These are phyloP conservation scores for Sordariomycetes sp. DNA, from an alignment of 2,329 filamentous ascomycete genomes.

Conservation along the genomic window DNA sequence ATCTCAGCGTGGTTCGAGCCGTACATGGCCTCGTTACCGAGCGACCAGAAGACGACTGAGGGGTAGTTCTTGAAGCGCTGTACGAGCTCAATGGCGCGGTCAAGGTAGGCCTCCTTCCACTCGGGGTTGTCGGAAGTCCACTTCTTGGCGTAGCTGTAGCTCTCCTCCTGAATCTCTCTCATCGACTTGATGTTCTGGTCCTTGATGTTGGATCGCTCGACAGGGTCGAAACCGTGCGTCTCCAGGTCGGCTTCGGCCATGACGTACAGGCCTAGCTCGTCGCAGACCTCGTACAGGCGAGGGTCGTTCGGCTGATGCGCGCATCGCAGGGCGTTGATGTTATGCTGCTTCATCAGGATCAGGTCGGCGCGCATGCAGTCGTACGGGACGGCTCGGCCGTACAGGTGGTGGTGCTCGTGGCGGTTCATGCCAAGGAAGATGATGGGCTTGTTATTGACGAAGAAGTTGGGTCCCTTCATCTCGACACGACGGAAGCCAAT, in stretches of 20 bases:
- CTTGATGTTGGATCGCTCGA: constrained; percentile 20
- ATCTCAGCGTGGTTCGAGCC: constrained; percentile 60
- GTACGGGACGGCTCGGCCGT: constrained; percentile 52
- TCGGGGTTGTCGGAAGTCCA: constrained; percentile 52
- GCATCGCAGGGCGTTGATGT: constrained; percentile 61
- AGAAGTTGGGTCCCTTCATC: constrained; percentile 50
- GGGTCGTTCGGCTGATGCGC: constrained; percentile 61
- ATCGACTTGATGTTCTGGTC: constrained; percentile 5
- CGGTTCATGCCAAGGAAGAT: constrained; percentile 61
- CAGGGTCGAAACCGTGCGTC: constrained; percentile 43
- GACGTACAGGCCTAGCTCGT: constrained; percentile 58
- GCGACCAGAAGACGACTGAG: constrained; percentile 63
- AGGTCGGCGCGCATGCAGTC: constrained; percentile 33
- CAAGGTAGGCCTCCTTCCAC: constrained; percentile 57
- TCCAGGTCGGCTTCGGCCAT: constrained; percentile 42
- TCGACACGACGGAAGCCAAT: constrained; percentile 57
- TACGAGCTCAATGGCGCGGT: constrained; percentile 50
- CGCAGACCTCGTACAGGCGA: constrained; percentile 47
- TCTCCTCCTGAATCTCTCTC: constrained; percentile 39
- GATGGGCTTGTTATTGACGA: constrained; percentile 56
- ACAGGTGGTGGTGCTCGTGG: constrained; percentile 59
- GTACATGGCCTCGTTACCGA: constrained; percentile 68
- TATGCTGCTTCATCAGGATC: constrained; percentile 59
- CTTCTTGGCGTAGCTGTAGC: constrained; percentile 14
- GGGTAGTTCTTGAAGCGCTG: constrained; percentile 63